Evolutionary conservation across 495 filamentous ascomycete genomes (phyloP).

Genomic region (Entonaema liquescens): DNA sequence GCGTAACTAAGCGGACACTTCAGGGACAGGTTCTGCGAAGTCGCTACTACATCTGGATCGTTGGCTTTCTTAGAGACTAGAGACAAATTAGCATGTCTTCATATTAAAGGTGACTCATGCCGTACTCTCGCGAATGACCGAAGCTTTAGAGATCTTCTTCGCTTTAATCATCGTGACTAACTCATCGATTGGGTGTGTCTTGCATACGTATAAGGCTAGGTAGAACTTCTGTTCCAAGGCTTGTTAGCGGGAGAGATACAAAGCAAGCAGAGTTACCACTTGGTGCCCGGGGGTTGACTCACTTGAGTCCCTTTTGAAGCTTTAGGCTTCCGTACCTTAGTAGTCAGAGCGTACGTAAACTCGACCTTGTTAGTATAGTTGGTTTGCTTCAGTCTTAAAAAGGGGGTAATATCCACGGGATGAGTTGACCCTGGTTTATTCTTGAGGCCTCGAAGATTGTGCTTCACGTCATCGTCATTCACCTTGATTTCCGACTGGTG

Average conservation of each 20-base stretch:
- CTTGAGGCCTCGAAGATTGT: constrained; percentile 90
- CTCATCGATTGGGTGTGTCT: constrained; percentile 72
- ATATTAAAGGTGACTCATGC: neutral
- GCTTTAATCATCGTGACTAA: constrained; percentile 72
- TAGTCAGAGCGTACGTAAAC: constrained; percentile 91
- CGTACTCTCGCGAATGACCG: constrained; percentile 84
- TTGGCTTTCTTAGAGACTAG: constrained; percentile 81
- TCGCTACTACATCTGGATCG: constrained; percentile 88
- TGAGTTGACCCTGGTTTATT: constrained; percentile 93
- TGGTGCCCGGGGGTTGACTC: constrained; percentile 27
- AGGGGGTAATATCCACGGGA: constrained; percentile 86
- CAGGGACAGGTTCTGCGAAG: constrained; percentile 85
- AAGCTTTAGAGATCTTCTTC: constrained; percentile 79
- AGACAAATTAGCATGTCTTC: constrained; percentile 32
- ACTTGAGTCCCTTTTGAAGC: constrained; percentile 32
- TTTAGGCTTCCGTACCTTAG: constrained; percentile 65
- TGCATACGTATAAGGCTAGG: constrained; percentile 76
- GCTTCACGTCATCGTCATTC: constrained; percentile 85
- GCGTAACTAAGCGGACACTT: constrained; percentile 91
- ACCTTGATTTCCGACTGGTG: constrained; percentile 91
- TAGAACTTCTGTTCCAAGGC: constrained; percentile 72
- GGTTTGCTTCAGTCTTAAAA: constrained; percentile 69
- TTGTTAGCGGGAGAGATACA: constrained; percentile 29
- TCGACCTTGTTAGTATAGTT: constrained; percentile 78
- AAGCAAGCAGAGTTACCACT: constrained; percentile 14